phyloP scores from a whole-genome alignment of 192 early-diverging fungal genomes.

The Powellomyces hirtus region DNA sequence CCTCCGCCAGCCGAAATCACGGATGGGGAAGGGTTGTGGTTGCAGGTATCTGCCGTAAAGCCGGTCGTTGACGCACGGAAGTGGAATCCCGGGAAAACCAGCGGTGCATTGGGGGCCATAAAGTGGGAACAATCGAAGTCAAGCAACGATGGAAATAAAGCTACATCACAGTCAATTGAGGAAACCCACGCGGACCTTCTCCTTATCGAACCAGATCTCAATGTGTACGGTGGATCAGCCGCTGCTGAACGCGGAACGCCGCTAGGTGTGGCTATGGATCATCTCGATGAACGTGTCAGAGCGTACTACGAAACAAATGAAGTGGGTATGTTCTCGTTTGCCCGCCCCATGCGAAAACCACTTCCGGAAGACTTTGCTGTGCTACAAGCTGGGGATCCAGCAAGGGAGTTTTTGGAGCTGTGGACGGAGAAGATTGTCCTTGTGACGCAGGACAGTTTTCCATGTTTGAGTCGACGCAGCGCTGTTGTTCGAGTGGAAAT shows the following conservation, averaged over 20 bases:
- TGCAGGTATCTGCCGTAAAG: conserved; percentile 68
- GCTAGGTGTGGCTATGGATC: not conserved
- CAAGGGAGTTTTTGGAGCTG: conserved; percentile 67
- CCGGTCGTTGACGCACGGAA: conserved; percentile 52
- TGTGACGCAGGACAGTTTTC: conserved; percentile 64
- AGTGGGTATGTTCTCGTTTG: conserved; percentile 62
- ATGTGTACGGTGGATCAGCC: conserved; percentile 15
- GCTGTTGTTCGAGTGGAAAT: conserved; percentile 52
- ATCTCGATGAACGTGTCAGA: conserved; percentile 35
- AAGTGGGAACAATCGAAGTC: conserved; percentile 12
- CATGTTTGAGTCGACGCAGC: conserved; percentile 57
- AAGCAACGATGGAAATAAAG: not conserved
- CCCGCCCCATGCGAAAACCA: conserved; percentile 57
- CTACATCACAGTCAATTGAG: not conserved
- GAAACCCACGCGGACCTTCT: conserved; percentile 3
- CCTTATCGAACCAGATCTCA: conserved; percentile 43
- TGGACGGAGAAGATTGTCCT: conserved; percentile 76
- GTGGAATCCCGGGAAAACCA: conserved; percentile 32
- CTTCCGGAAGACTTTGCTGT: not conserved
- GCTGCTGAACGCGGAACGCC: not conserved
- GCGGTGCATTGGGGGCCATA: conserved; percentile 23
- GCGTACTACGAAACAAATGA: conserved; percentile 68
- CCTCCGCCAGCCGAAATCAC: conserved; percentile 38
- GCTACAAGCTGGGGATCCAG: conserved; percentile 41
- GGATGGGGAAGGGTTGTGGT: conserved; percentile 53